Base-by-base conservation (phyloP, 768 basidiomycete genomes). In the Pisolithus sp. region DNA sequence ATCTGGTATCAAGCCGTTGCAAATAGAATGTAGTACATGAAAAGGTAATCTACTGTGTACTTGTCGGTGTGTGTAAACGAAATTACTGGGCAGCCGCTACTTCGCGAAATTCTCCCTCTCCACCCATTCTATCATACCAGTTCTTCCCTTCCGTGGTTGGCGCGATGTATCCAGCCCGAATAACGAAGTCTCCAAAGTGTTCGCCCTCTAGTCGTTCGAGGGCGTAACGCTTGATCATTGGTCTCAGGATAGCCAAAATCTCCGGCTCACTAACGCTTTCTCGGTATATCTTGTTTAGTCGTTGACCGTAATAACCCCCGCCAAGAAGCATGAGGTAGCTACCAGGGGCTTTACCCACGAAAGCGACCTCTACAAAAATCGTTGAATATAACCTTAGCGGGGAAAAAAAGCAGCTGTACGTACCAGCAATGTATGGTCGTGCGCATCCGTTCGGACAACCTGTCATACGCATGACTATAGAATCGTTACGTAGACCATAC, bases 401-500 rank as follows among this genome's bases (percentile, higher is more conserved):
- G 44, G 17, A 36, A 34, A 30, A 36, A 31, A 26, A 26, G 26
- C 26, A 26, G 40, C 4, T 18, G 23, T 34, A 61, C 82, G 9
- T 41, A 85, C 88, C 88, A 45, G 90, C 95, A 42, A 94, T 73
- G 68, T 95, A 98, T 36, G 93, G 95, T 53, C 94, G 79, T 2
- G 94, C 90, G 66, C 93, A 93, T 36, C 91, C 92, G 61, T 93
- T 93, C 3, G 91, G 91, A 59, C 94, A 97, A 46, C 95, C 95
- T 15, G 94, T 97, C 94, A 98, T 97, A 49, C 95, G 82, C 95
- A 99, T 97, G 54, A 97, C 83, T 57, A 98, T 95, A 3, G 88
- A 84, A 69, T 99, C 95, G 65, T 96, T 86, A 43, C 95, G 78
- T 39, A 98, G 74, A 18, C 95, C 95, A 59, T 84, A 87, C 66